These are phyloP conservation scores for Bimuria novae-zelandiae DNA, from an alignment of 2,329 filamentous ascomycete genomes.

Conservation along the genomic window DNA sequence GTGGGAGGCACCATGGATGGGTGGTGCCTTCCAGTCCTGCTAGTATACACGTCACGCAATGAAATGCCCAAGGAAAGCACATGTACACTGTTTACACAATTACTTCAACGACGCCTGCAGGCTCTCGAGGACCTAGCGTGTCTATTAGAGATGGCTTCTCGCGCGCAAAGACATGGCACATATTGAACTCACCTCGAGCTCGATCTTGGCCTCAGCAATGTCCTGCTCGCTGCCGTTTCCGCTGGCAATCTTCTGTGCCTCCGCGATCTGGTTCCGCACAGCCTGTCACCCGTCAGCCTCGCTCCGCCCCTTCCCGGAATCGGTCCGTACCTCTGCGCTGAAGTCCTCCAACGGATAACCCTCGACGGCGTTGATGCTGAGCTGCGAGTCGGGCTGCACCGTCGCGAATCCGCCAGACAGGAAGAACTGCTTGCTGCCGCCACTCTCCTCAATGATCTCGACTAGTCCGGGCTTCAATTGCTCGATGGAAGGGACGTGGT, in stretches of 20 bases:
- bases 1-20: constrained; percentile 39
- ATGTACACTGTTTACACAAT: constrained; percentile 52
- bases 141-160: constrained; percentile 42
- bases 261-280: constrained; percentile 85
- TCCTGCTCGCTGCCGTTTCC: constrained; percentile 95
- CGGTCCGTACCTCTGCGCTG: constrained; percentile 70
- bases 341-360: constrained; percentile 95
- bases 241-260: constrained; percentile 92
- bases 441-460: constrained; percentile 92
- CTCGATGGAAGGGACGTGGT: constrained; percentile 98
- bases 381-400: constrained; percentile 89
- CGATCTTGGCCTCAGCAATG: constrained; percentile 98
- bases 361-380: constrained; percentile 99
- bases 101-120: constrained; percentile 83
- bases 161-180: constrained; percentile 9
- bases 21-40: constrained; percentile 32
- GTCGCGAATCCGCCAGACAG: constrained; percentile 96
- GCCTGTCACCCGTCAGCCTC: constrained; percentile 53
- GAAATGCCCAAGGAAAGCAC: constrained; percentile 27
- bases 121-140: constrained; percentile 74
- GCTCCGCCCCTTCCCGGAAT: not conserved
- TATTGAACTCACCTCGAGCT: constrained; percentile 79
- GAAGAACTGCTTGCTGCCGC: constrained; percentile 96
- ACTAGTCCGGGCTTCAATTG: constrained; percentile 96
- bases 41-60: constrained; percentile 44